Conservation (phyloP, 169 alveolate genomes). For the Eimeria mitis region DNA sequence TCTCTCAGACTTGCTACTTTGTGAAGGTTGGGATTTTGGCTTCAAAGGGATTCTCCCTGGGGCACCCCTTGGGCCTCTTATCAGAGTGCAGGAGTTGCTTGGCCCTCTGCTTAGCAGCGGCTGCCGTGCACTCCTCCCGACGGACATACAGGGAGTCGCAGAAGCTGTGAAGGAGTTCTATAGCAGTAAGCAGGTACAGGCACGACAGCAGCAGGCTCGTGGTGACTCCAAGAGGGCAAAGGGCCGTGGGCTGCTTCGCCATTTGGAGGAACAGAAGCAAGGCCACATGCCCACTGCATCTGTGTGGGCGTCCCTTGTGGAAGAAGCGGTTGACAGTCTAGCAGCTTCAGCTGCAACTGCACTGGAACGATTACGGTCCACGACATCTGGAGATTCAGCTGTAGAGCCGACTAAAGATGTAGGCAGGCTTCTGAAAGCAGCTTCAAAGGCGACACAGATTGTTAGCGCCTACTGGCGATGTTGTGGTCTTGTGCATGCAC, state of each 20-base stretch:
- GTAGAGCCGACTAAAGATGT: neutral
- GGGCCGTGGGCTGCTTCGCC: constrained; percentile 38
- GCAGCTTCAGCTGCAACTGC: constrained; percentile 14
- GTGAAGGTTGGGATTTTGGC: constrained; percentile 56
- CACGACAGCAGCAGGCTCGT: constrained; percentile 58
- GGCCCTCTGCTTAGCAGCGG: constrained; percentile 25
- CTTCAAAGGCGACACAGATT: constrained; percentile 22
- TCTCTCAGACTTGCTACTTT: constrained; percentile 43
- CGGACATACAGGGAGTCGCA: constrained; percentile 53
- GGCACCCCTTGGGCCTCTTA: neutral
- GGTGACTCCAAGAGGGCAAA: constrained; percentile 47
- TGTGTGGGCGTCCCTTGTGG: constrained; percentile 57
- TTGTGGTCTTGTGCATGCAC: constrained; percentile 48
- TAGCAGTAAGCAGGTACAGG: constrained; percentile 61
- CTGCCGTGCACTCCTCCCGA: constrained; percentile 64
- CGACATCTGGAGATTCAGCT: neutral
- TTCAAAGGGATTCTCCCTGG: constrained; percentile 9
- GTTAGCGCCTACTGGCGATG: constrained; percentile 52
- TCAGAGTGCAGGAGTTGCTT: constrained; percentile 22
- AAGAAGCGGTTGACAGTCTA: constrained; percentile 10
- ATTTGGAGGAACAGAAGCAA: constrained; percentile 18
- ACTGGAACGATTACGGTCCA: neutral
- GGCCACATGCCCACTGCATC: neutral
- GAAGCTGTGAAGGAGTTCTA: constrained; percentile 64
- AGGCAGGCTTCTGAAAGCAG: constrained; percentile 18